A percentile compares a stretch with the other conserved stretches of the same genome.
Evolutionary conservation across 2,329 filamentous ascomycete genomes (phyloP).

Genomic region (Cytospora schulzeri): DNA sequence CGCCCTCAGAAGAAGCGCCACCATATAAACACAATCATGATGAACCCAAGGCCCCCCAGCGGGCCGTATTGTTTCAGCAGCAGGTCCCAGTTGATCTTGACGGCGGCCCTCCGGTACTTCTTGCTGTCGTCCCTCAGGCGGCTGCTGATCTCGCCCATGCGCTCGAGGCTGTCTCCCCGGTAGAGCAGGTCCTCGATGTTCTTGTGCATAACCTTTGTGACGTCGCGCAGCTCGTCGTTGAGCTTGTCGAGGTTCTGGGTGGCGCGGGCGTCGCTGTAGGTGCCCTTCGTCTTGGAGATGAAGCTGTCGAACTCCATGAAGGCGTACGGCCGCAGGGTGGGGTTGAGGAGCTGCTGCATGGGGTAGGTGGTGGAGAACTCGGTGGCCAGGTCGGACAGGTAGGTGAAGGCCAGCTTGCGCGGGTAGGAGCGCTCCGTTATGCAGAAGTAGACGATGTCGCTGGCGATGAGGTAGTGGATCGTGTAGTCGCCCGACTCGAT

Average conservation of each 20-base stretch:
- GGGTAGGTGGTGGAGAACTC: conserved; percentile 91
- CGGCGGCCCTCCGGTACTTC: conserved; percentile 91
- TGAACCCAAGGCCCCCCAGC: conserved; percentile 76
- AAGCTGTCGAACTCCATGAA: conserved; percentile 99
- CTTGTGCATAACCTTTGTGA: conserved; percentile 99
- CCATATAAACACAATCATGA: conserved; percentile 85
- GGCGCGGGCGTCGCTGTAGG: conserved; percentile 90
- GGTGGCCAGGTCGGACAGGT: conserved; percentile 86
- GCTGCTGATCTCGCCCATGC: conserved; percentile 94
- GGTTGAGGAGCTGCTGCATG: conserved; percentile 69
- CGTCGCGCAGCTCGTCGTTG: conserved; percentile 95
- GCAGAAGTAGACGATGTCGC: conserved; percentile 86
- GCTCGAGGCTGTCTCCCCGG: conserved; percentile 87
- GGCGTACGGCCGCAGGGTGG: conserved; percentile 83
- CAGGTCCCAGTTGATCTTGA: conserved; percentile 97
- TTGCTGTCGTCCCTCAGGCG: conserved; percentile 87
- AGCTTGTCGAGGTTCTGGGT: conserved; percentile 91
- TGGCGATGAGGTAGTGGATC: conserved; percentile 83
- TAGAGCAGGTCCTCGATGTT: conserved; percentile 98
- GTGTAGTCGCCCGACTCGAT: conserved; percentile 84
- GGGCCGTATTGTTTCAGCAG: conserved; percentile 96
- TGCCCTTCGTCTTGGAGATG: conserved; percentile 88
- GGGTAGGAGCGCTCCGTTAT: conserved; percentile 94
- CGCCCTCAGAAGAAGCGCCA: conserved; percentile 85
- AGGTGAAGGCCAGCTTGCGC: conserved; percentile 97